These are phyloP conservation scores for Candida freyschussii DNA, from an alignment of 1,139 yeast genomes.

Conservation along the genomic window DNA sequence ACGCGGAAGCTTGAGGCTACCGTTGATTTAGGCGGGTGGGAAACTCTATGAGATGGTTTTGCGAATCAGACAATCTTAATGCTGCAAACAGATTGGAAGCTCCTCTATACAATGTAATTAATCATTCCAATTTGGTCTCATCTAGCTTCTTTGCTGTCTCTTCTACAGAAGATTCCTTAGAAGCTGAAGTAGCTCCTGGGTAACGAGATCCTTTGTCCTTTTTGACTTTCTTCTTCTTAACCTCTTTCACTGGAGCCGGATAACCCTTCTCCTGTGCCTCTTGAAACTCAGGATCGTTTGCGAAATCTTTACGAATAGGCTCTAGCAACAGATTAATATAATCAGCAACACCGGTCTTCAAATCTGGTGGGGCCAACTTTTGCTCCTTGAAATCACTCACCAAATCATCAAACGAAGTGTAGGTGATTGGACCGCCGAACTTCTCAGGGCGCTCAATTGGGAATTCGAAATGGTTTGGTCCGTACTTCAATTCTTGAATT, in stretches of 20 bases:
- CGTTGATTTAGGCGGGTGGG: constrained; percentile 94
- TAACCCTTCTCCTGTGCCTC: constrained; percentile 75
- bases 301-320: constrained; percentile 75
- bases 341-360: constrained; percentile 87
- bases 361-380: constrained; percentile 85
- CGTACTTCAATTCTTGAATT: constrained; percentile 67
- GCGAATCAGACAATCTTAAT: constrained; percentile 1
- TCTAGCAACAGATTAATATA: constrained; percentile 74
- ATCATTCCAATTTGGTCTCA: constrained; percentile 28
- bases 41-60: constrained; percentile 60
- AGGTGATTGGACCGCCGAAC: constrained; percentile 89
- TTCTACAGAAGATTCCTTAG: constrained; percentile 23
- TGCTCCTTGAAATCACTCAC: constrained; percentile 68
- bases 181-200: constrained; percentile 39
- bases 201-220: constrained; percentile 83
- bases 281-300: constrained; percentile 61
- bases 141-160: constrained; percentile 32
- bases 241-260: constrained; percentile 64
- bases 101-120: too few species aligned
- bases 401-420: constrained; percentile 61
- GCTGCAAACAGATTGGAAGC: too few species aligned
- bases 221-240: constrained; percentile 62
- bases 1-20: constrained; percentile 76
- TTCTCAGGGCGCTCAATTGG: constrained; percentile 88
- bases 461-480: constrained; percentile 55